These are phyloP conservation scores for Boletellus ananas DNA, from an alignment of 768 basidiomycete genomes.

Conservation along the genomic window DNA sequence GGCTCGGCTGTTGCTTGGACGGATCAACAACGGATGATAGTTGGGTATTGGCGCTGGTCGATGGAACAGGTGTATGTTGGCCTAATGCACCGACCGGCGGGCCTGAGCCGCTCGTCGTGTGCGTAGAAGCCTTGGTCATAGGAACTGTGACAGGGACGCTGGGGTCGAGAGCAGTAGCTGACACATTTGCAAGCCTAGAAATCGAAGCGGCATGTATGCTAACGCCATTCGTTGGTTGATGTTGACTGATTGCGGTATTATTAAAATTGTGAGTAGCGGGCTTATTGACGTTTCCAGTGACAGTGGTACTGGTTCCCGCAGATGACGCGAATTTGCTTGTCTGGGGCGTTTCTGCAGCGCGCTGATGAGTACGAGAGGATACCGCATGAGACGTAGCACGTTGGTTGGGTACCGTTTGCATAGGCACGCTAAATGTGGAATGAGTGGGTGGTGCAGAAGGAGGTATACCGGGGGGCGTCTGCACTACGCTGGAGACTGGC, in stretches of 20 bases:
- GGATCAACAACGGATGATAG: conserved; percentile 12
- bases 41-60: conserved; percentile 8
- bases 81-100: conserved; percentile 6
- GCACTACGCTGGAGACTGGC: conserved; percentile 6
- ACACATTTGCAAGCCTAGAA: conserved; percentile 8
- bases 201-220: conserved; percentile 5
- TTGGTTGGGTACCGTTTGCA: conserved; percentile 12
- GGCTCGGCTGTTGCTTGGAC: conserved; percentile 19
- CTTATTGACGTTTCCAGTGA: conserved; percentile 8
- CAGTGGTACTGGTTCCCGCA: background rate
- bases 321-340: conserved; percentile 17
- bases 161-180: conserved; percentile 2
- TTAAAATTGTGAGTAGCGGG: conserved; percentile 1
- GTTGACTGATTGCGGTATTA: conserved; percentile 2
- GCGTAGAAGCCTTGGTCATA: conserved; percentile 6
- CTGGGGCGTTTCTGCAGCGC: conserved; percentile 20
- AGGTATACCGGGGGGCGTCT: conserved; percentile 15
- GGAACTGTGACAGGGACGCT: conserved; percentile 1
- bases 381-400: conserved; percentile 16
- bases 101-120: conserved; percentile 4
- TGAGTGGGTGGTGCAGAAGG: conserved; percentile 25
- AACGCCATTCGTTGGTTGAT: conserved; percentile 8
- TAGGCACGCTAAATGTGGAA: conserved; percentile 4
- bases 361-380: conserved; percentile 24
- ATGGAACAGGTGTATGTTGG: conserved; percentile 4